Evolutionary conservation across 1,139 yeast species (phyloP), one percentile per base, ranked within the genome.

Genomic region (Pichia sp.): DNA sequence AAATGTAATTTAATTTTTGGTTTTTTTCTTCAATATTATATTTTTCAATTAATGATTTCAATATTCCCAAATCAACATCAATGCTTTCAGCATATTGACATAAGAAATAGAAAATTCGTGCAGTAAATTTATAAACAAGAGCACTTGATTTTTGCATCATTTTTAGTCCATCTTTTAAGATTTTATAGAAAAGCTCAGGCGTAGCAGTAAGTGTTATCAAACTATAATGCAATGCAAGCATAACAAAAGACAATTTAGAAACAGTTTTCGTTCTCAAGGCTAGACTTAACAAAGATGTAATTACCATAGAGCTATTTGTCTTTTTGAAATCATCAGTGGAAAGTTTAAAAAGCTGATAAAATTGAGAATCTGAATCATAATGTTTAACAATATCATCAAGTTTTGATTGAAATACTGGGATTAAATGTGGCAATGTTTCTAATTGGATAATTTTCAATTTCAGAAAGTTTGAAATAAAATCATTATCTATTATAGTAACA

Each of bases 261-360:
- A 41, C 43, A 8, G 54, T 51, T 41, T 51, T 51, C 1, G 47
- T 43, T 10, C 40, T 31, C 1, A 40, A 12, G 9, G 52, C 44
- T 6, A 51, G 25, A 29, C 48, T 39, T 2, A 51, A 37, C 4
- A 51, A 39, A 6, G 36, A 11, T 6, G 39, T n/a, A 3, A 42
- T 32, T 9, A 43, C 4, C 2, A 3, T 20, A 22, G 16, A 5
- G 4, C 35, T n/a, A 23, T 23, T 5, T 6, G 22, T 11, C 4
- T 22, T 23, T 23, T 4, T 32, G 16, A 32, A 16, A 16, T 16
- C 16, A 16, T 16, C 16, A 16, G 16, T 16, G 16, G 16, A 16
- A 16, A 16, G 16, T 22, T 20, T n/a, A 7, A 44, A 34, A 5
- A 30, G n/a, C 1, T 6, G 9, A 16, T 32, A 44, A 32, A 44